A percentile compares a stretch with the other conserved stretches of the same genome.
These are phyloP conservation scores for Nannizziopsis arthrosporioides DNA, from an alignment of 2,329 filamentous ascomycete species.

Conservation along the genomic window DNA sequence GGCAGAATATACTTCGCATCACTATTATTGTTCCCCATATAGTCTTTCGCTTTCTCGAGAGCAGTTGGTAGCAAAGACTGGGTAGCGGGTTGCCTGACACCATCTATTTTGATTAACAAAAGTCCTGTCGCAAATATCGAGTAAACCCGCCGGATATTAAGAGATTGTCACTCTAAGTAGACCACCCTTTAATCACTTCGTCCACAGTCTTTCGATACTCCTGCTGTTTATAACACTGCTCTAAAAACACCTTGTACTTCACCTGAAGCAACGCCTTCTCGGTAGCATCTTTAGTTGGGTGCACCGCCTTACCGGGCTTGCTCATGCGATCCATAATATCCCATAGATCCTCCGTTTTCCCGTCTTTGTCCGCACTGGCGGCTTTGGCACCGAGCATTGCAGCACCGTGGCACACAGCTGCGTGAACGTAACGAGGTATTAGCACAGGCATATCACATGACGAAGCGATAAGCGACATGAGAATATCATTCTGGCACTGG, in stretches of 20 bases:
- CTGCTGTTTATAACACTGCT: slow-evolving; percentile 79
- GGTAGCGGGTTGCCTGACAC: no score
- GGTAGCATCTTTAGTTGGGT: slow-evolving; percentile 56
- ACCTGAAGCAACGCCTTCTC: slow-evolving; percentile 71
- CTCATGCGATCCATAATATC: slow-evolving; percentile 96
- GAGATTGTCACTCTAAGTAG: neutral
- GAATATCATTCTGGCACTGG: slow-evolving; percentile 87
- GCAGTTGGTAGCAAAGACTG: no score
- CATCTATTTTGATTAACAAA: neutral
- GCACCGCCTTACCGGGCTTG: slow-evolving; percentile 76
- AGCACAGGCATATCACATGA: slow-evolving; percentile 85
- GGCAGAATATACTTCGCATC: no score
- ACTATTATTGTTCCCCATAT: no score
- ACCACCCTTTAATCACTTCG: slow-evolving; percentile 41
- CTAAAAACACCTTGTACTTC: slow-evolving; percentile 93
- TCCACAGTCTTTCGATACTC: slow-evolving; percentile 71
- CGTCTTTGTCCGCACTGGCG: slow-evolving; percentile 66
- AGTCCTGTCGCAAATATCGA: no score
- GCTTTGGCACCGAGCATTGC: slow-evolving; percentile 97
- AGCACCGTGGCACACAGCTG: slow-evolving; percentile 92
- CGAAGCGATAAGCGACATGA: slow-evolving; percentile 85
- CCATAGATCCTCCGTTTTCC: slow-evolving; percentile 80
- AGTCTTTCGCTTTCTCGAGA: no score
- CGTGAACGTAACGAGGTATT: slow-evolving; percentile 86
- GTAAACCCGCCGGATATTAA: neutral